Base-by-base conservation (phyloP, 345 rosid genomes). In the Hevea brasiliensis region DNA sequence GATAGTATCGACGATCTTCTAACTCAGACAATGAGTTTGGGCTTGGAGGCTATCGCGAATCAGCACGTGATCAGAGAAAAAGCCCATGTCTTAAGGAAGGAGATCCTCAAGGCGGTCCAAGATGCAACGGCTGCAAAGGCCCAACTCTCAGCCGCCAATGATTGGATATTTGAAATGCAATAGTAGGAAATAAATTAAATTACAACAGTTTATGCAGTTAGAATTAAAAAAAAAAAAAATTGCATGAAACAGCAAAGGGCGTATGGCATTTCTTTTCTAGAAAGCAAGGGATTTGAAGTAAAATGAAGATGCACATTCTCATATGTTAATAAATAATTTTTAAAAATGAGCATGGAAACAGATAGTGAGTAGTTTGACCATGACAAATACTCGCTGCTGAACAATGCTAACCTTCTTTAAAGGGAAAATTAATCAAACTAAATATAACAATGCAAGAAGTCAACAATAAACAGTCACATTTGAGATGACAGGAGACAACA, bases 391-490 rank as follows among this genome's bases (percentile, higher is more conserved):
- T n/a, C 15, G 2, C 35, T 35, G 27, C n/a, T 7, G 42, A 29
- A 18, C 15, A 45, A 20, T 18, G n/a, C n/a, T n/a, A n/a, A 83
- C 94, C 85, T 82, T 93, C 99, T 86, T 91, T 92, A 70, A 98
- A 93, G 80, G 96, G 79, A 96, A 96, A 84, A 96, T 96, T 98
- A 96, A 91, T 89, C 90, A 85, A 65, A 96, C 98, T 71, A 91
- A 89, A 84, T 93, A 98, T 3, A 98, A 93, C 66, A 94, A 93
- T 81, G 93, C 93, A 35, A 98, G 69, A 76, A 96, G n/a, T n/a
- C 99, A 68, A 97, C 99, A 82, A 96, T 96, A 77, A 96, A 98
- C 99, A 93, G 87, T 83, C 73, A 21, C n/a, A n/a, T n/a, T n/a
- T n/a, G n/a, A n/a, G n/a, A n/a, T n/a, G n/a, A n/a, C n/a, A n/a